Percentiles rank a stretch among this genome's conserved stretches.
Conservation (phyloP, 306 rosid genomes). For the Comarum palustre region DNA sequence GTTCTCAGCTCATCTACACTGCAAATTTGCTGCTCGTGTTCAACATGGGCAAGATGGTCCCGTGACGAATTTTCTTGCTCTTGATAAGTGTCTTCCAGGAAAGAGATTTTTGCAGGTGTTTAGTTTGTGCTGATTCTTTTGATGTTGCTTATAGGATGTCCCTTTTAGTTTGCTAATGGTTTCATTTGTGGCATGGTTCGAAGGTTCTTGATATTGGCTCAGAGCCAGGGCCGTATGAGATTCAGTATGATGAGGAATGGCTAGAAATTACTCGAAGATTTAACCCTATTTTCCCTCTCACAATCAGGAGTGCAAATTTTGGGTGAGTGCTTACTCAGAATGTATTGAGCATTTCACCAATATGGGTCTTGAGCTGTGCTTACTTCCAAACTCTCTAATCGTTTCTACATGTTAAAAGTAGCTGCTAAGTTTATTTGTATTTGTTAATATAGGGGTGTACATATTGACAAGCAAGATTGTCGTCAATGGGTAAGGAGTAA, state of each 20-base stretch:
- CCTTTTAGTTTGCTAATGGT: conserved; percentile 20
- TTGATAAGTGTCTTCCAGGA: conserved; percentile 79
- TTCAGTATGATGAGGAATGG: conserved; percentile 94
- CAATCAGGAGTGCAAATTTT: conserved; percentile 50
- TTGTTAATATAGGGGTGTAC: conserved; percentile 37
- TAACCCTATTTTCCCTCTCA: conserved; percentile 70
- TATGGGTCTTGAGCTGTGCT: background rate
- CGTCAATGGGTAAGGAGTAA: conserved; percentile 67
- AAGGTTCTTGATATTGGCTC: conserved; percentile 82
- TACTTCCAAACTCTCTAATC: conserved; percentile 2
- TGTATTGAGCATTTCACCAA: background rate
- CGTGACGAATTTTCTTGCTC: conserved; percentile 86
- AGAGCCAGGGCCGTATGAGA: conserved; percentile 72
- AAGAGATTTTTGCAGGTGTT: conserved; percentile 83
- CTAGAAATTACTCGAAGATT: conserved; percentile 74
- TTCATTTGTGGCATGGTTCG: conserved; percentile 24
- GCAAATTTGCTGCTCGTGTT: conserved; percentile 92
- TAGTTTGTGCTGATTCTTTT: background rate
- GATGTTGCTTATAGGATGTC: conserved; percentile 10
- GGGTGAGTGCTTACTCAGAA: conserved; percentile 47
- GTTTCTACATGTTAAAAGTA: background rate
- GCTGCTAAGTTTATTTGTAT: conserved; percentile 24
- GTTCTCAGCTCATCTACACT: conserved; percentile 96
- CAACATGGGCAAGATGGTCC: conserved; percentile 90
- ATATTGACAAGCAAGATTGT: conserved; percentile 53